Percentiles rank a stretch among this genome's conserved stretches.
Conservation (phyloP, 495 filamentous ascomycete genomes). For the Aspergillus leporis region DNA sequence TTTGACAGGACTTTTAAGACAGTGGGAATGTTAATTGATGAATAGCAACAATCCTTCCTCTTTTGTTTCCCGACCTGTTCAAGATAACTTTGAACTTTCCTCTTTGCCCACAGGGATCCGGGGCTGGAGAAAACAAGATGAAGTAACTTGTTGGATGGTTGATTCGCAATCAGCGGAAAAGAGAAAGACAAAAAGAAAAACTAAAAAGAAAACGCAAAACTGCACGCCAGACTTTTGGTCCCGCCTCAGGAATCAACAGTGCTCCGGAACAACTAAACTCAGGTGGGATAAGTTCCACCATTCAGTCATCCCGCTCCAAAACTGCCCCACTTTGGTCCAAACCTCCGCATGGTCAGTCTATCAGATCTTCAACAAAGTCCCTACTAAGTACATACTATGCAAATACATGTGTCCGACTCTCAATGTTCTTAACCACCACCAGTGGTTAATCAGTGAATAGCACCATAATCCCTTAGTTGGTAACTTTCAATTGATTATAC, state of each 20-base stretch:
- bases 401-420: neutral
- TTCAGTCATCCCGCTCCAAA: neutral
- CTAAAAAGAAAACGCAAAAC: neutral
- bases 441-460: too few species aligned
- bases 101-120: too few species aligned
- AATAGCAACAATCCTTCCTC: slow-evolving; percentile 19
- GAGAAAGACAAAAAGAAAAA: slow-evolving; percentile 1
- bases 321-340: neutral
- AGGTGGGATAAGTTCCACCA: neutral
- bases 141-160: slow-evolving; percentile 1
- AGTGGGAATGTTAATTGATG: slow-evolving; percentile 6
- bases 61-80: slow-evolving; percentile 2
- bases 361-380: neutral
- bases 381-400: neutral
- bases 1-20: neutral
- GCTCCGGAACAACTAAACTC: neutral
- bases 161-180: neutral
- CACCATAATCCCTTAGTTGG: neutral
- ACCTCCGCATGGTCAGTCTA: neutral
- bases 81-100: slow-evolving; percentile 4
- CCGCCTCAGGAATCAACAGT: slow-evolving; percentile 2
- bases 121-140: slow-evolving; percentile 3
- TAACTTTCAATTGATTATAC: neutral
- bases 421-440: too few species aligned
- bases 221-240: neutral